A percentile compares a stretch with the other conserved stretches of the same genome.
Conservation (phyloP, 1,284 basidiomycete species). For the Phylloboletellus chloephorus region DNA sequence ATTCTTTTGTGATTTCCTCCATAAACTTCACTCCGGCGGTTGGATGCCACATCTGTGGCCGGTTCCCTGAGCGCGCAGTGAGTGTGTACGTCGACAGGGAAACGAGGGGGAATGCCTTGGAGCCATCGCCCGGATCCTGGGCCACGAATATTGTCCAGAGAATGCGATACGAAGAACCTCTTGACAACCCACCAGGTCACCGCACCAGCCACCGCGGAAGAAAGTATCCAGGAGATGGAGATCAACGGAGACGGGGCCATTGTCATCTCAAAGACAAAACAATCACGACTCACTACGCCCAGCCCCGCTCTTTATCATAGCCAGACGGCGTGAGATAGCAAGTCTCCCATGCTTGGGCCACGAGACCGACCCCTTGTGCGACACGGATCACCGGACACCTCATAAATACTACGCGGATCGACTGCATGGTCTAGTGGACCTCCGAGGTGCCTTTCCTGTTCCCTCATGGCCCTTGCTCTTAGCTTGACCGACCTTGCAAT, state of each 20-base stretch:
- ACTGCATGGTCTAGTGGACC: too few species aligned
- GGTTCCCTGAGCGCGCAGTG: neutral
- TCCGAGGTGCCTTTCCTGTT: too few species aligned
- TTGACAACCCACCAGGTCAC: slow-evolving; percentile 2
- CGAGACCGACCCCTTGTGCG: too few species aligned
- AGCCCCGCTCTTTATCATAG: too few species aligned
- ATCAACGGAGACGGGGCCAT: neutral
- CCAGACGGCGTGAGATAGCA: too few species aligned
- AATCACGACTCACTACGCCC: too few species aligned
- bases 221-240: neutral
- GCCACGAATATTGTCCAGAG: slow-evolving; percentile 6
- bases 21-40: slow-evolving; percentile 3
- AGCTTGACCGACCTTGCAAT: too few species aligned
- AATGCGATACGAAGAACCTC: slow-evolving; percentile 1
- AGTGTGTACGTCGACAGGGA: neutral
- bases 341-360: too few species aligned
- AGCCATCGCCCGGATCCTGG: slow-evolving; percentile 2
- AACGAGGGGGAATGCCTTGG: neutral
- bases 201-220: neutral
- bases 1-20: slow-evolving; percentile 4
- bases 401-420: too few species aligned
- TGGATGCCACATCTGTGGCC: slow-evolving; percentile 8
- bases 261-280: too few species aligned
- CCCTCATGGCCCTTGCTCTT: too few species aligned
- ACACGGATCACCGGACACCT: too few species aligned